phyloP scores from a whole-genome alignment of 768 basidiomycete genomes.

The Pilatotrama ljubarskyi region DNA sequence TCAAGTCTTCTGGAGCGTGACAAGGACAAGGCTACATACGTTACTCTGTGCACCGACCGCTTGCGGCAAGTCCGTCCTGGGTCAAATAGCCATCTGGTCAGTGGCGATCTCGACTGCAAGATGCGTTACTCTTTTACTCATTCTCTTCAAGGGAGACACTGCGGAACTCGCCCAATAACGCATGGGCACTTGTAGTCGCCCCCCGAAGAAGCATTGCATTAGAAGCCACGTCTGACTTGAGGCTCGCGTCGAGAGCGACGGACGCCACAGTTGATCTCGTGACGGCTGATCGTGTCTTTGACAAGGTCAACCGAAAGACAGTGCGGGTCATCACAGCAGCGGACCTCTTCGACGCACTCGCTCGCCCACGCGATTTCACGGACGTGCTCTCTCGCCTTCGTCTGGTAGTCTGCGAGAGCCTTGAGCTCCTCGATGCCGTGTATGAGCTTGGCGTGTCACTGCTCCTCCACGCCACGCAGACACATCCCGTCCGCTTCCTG shows the following conservation, averaged over 20 bases:
- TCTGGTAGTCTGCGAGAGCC: constrained; percentile 78
- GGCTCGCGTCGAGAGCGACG: constrained; percentile 37
- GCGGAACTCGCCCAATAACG: constrained; percentile 38
- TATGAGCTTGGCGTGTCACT: constrained; percentile 86
- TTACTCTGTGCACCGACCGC: constrained; percentile 79
- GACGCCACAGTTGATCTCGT: constrained; percentile 43
- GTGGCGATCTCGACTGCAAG: constrained; percentile 29
- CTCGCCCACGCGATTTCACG: constrained; percentile 29
- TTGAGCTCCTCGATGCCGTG: constrained; percentile 76
- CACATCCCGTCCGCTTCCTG: constrained; percentile 66
- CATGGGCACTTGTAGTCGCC: constrained; percentile 63
- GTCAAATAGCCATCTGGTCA: constrained; percentile 67
- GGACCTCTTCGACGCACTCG: constrained; percentile 48
- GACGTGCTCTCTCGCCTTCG: constrained; percentile 43
- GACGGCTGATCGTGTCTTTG: constrained; percentile 35
- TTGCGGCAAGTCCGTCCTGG: constrained; percentile 78
- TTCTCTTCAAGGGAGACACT: constrained; percentile 53
- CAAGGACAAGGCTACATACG: constrained; percentile 65
- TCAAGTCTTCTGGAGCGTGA: constrained; percentile 81
- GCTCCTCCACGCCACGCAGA: constrained; percentile 63
- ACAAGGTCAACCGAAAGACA: constrained; percentile 39
- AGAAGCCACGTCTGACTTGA: constrained; percentile 58
- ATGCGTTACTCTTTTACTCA: constrained; percentile 1
- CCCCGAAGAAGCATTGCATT: constrained; percentile 58
- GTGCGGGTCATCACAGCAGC: constrained; percentile 61